Percentiles rank a stretch among this genome's conserved stretches.
Evolutionary conservation across 83 land plant species (phyloP).

Genomic region (Picea engelmannii): DNA sequence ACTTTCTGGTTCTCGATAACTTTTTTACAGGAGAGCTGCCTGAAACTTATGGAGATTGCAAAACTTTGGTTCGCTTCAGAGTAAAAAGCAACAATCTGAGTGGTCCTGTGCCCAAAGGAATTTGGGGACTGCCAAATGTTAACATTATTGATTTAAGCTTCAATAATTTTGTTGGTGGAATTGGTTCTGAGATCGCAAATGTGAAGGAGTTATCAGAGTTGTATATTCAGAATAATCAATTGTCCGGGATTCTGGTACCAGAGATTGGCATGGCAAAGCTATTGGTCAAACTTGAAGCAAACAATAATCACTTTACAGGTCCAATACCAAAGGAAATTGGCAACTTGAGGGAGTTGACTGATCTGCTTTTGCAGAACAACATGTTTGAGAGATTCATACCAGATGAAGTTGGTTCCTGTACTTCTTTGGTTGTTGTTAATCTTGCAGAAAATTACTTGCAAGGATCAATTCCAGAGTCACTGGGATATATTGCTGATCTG

Average conservation of each 20-base stretch:
- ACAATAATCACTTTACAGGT: conserved; percentile 50
- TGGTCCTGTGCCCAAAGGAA: conserved; percentile 19
- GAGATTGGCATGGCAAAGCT: conserved; percentile 37
- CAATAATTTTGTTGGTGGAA: conserved; percentile 37
- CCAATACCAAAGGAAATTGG: conserved; percentile 48
- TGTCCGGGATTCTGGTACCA: conserved; percentile 39
- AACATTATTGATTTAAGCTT: conserved; percentile 27
- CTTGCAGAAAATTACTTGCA: conserved; percentile 52
- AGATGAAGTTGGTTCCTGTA: conserved; percentile 56
- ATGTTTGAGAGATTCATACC: conserved; percentile 62
- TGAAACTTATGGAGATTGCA: conserved; percentile 12
- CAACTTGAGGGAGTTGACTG: conserved; percentile 33
- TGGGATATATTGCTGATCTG: conserved; percentile 45
- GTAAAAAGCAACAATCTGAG: conserved; percentile 16
- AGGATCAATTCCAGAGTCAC: conserved; percentile 56
- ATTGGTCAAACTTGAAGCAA: conserved; percentile 40
- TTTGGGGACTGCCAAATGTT: conserved; percentile 26
- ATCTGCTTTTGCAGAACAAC: conserved; percentile 62
- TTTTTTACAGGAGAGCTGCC: conserved; percentile 25
- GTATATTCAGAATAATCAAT: conserved; percentile 40
- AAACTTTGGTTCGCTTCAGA: conserved; percentile 20
- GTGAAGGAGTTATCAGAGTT: conserved; percentile 20
- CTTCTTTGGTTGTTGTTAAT: conserved; percentile 36
- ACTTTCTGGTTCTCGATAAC: conserved; percentile 29
- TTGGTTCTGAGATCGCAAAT: conserved; percentile 20